phyloP scores from a whole-genome alignment of 2,329 filamentous ascomycete genomes.

The Exophiala sp. region DNA sequence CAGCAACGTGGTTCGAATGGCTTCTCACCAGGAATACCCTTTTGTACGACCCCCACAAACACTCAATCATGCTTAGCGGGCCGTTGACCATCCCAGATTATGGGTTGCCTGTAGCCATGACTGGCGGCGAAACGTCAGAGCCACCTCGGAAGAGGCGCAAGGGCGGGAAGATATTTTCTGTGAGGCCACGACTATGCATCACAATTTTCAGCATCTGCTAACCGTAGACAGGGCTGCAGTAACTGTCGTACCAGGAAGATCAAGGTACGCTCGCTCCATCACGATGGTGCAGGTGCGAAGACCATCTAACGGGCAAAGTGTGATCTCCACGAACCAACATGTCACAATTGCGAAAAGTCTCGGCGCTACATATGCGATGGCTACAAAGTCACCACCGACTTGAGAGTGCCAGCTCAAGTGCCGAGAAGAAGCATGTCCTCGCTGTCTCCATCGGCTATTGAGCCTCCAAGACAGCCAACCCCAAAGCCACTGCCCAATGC shows the following conservation, averaged over 20 bases:
- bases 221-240: neutral
- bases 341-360: constrained; percentile 3
- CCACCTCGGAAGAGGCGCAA: neutral
- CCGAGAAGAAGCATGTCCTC: neutral
- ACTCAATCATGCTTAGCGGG: too few relatives aligned
- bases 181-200: neutral
- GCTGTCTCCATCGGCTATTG: neutral
- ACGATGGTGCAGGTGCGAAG: neutral
- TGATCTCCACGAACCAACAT: constrained; percentile 2
- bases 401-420: neutral
- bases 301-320: neutral
- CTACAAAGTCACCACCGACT: neutral
- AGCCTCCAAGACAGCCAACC: neutral
- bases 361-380: constrained; percentile 2
- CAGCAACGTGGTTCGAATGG: neutral
- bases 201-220: neutral
- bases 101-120: neutral
- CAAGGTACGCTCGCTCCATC: neutral
- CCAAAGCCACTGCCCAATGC: neutral
- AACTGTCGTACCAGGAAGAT: constrained; percentile 6
- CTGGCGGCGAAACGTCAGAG: neutral
- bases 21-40: neutral
- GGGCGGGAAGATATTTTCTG: neutral
- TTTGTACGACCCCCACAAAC: neutral
- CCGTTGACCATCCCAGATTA: too few relatives aligned